Conservation (phyloP, 1,139 yeast species). For the Pichia inconspicua region DNA sequence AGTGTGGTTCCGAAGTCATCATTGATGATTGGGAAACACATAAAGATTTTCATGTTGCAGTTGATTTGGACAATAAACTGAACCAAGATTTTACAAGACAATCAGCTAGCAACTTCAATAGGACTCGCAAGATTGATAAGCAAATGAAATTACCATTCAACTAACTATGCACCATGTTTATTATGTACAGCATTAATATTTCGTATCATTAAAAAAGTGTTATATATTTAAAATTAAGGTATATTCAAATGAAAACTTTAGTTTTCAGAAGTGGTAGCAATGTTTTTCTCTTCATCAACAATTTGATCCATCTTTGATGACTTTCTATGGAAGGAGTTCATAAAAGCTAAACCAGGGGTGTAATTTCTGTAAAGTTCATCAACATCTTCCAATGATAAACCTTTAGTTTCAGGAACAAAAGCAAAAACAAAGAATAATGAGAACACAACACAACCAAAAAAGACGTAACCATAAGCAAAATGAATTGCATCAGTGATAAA, state of each 20-base stretch:
- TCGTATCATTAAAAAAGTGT: not conserved
- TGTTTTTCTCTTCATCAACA: conserved; percentile 5
- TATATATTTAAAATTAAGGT: conserved; percentile 1
- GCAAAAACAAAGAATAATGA: conserved; percentile 59
- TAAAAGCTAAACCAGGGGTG: conserved; percentile 28
- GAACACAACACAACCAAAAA: conserved; percentile 57
- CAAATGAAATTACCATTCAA: conserved; percentile 11
- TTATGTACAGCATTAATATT: not conserved
- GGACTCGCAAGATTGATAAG: conserved; percentile 6
- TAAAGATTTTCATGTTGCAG: conserved; percentile 30
- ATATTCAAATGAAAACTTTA: not conserved
- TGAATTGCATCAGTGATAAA: conserved; percentile 50
- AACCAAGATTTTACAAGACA: conserved; percentile 9
- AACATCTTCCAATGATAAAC: conserved; percentile 66
- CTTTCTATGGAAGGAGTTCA: conserved; percentile 9
- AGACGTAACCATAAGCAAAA: conserved; percentile 66
- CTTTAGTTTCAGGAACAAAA: conserved; percentile 67
- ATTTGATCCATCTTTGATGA: not conserved
- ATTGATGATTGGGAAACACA: conserved; percentile 24
- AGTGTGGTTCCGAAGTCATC: conserved; percentile 19
- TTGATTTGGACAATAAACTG: conserved; percentile 22
- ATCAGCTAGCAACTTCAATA: conserved; percentile 13
- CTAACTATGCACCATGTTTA: not conserved
- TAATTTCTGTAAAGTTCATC: conserved; percentile 48
- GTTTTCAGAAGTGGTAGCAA: not conserved